These are phyloP conservation scores for Stenogyne calaminthoides DNA, from an alignment of 305 asterid genomes.

Conservation along the genomic window DNA sequence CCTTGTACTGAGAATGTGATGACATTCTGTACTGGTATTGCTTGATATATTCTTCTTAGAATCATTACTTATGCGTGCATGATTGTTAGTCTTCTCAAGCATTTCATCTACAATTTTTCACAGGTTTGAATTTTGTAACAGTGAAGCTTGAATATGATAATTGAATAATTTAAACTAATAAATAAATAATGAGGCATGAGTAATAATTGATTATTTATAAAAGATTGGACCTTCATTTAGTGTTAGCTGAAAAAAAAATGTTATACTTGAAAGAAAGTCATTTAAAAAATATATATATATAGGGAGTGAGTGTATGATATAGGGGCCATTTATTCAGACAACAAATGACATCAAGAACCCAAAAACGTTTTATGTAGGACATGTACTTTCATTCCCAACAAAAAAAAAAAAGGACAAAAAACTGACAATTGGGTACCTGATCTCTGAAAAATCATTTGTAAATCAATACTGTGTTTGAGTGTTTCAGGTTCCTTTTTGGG, in stretches of 20 bases:
- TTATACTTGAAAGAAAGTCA: too few species aligned
- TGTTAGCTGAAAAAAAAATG: background rate
- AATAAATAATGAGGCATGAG: background rate
- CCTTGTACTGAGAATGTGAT: conserved; percentile 11
- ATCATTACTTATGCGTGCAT: background rate
- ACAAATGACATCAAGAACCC: background rate
- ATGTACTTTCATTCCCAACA: background rate
- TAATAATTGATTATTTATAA: too few species aligned
- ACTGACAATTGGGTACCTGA: background rate
- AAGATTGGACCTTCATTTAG: background rate
- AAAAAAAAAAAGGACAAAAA: background rate
- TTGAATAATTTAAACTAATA: background rate
- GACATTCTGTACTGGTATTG: conserved; percentile 6
- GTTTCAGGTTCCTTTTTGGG: too few species aligned
- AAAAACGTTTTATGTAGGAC: background rate
- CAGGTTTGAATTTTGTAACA: background rate
- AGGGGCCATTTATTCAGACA: background rate
- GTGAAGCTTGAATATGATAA: background rate
- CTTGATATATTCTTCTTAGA: background rate
- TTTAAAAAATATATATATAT: too few species aligned
- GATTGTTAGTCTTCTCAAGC: background rate
- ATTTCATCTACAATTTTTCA: background rate
- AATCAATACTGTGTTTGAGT: too few species aligned
- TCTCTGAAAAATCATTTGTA: background rate
- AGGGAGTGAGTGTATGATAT: background rate